Evolutionary conservation across 768 basidiomycete genomes (phyloP).

Genomic region (Hemileccinum impolitum): DNA sequence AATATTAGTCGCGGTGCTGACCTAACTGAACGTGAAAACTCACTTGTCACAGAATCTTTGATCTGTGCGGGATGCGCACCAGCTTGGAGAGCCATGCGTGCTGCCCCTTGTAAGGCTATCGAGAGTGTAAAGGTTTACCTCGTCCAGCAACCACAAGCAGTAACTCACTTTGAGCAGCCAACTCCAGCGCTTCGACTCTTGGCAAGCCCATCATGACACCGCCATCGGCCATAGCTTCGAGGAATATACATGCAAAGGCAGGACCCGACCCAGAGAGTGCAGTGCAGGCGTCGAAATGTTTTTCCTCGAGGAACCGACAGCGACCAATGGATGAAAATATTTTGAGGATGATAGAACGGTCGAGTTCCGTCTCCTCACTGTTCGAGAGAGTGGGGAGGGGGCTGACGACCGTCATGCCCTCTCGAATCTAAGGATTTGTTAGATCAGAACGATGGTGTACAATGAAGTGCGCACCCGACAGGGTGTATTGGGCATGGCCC

Average conservation of each 20-base stretch:
- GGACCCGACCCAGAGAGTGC: constrained; percentile 95
- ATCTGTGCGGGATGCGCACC: constrained; percentile 94
- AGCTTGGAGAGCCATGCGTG: constrained; percentile 88
- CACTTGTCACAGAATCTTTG: constrained; percentile 97
- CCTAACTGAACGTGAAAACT: constrained; percentile 25
- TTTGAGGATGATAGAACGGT: constrained; percentile 74
- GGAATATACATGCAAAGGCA: constrained; percentile 93
- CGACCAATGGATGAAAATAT: constrained; percentile 98
- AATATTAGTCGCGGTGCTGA: constrained; percentile 1
- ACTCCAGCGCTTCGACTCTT: constrained; percentile 86
- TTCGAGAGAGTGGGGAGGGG: constrained; percentile 50
- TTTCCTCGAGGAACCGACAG: constrained; percentile 95
- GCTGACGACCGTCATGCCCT: constrained; percentile 96
- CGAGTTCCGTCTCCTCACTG: constrained; percentile 46
- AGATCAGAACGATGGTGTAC: not conserved
- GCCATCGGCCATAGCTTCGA: constrained; percentile 98
- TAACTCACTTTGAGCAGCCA: constrained; percentile 88
- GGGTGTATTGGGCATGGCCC: constrained; percentile 99
- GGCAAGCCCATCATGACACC: constrained; percentile 99
- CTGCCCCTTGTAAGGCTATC: constrained; percentile 91
- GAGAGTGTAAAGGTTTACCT: not conserved
- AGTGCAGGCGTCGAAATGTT: constrained; percentile 98
- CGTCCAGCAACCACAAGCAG: not conserved
- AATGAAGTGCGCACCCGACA: constrained; percentile 64
- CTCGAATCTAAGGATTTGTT: constrained; percentile 69